Conservation (phyloP, 2,329 filamentous ascomycete genomes). For the Tolypocladium ovalisporum region DNA sequence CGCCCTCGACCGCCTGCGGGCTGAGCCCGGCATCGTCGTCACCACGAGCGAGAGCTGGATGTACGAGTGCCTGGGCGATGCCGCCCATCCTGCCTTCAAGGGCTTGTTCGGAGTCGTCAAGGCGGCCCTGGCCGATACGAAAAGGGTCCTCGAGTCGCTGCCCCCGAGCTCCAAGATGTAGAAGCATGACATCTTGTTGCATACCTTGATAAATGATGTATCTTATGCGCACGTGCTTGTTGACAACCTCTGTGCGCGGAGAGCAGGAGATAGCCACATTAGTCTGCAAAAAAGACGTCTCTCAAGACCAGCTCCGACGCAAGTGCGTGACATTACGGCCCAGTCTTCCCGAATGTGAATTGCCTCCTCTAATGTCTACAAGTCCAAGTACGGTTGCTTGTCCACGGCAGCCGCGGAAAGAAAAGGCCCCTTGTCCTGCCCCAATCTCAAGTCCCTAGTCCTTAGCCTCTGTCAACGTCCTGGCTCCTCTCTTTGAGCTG, state of each 20-base stretch:
- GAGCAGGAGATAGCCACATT: neutral
- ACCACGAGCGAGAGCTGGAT: slow-evolving; percentile 84
- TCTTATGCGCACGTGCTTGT: neutral
- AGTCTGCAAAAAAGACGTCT: no score
- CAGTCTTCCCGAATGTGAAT: neutral
- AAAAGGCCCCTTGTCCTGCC: neutral
- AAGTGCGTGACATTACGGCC: neutral
- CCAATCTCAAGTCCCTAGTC: neutral
- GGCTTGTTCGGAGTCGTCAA: slow-evolving; percentile 67
- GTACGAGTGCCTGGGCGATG: slow-evolving; percentile 84
- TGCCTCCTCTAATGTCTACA: neutral
- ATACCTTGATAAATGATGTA: neutral
- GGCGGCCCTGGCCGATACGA: slow-evolving; percentile 61
- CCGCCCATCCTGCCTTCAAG: slow-evolving; percentile 61
- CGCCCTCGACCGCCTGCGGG: slow-evolving; percentile 64
- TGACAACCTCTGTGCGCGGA: neutral
- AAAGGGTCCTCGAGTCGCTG: slow-evolving; percentile 53
- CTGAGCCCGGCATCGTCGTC: slow-evolving; percentile 59
- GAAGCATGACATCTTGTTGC: neutral
- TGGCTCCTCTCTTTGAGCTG: slow-evolving; percentile 20
- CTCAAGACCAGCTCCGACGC: neutral
- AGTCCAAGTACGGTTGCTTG: neutral
- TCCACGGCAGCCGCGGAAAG: neutral
- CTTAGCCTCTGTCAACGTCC: slow-evolving; percentile 20
- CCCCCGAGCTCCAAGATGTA: slow-evolving; percentile 46